Evolutionary conservation across 176 grass and related monocot species (phyloP), one percentile per base, ranked within the genome.

Genomic region (Pontederia paniculata): DNA sequence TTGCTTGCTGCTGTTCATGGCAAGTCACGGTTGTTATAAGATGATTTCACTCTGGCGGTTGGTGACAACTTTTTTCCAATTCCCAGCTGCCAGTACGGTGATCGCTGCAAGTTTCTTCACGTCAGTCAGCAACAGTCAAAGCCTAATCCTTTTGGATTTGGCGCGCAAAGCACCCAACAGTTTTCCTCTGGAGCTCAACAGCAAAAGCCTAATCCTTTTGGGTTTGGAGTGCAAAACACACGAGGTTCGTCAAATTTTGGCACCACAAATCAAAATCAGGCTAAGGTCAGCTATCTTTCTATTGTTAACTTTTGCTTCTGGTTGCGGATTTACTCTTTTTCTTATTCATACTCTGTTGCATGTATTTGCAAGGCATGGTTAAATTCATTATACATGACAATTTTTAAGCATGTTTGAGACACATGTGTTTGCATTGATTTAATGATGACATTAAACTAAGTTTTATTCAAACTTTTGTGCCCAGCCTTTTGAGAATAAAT

Each of bases 401-500:
- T 50, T 0, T 64, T 64, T 12, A n/a, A 0, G 42, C 12, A 21
- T 14, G n/a, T 5, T 54, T 41, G 10, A 9, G 19, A 22, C n/a
- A 37, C 43, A 2, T 67, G 43, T 54, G 12, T 12, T 64, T n/a
- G 17, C 10, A 9, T 15, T 25, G 53, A 53, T 12, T 67, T 53
- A 13, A 54, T 44, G 12, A 43, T 67, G 0, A 20, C 49, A 42
- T 52, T 17, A 42, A 66, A 43, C 11, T 52, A 52, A 52, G 15
- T 11, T 52, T 43, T 7, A 21, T 69, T 73, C 51, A 18, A 55
- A 75, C 55, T 23, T 70, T 52, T 21, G 20, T 21, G 48, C 70
- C 1, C 70, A 95, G 90, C 76, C 81, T 52, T 95, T 95, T 78
- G 81, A 95, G 48, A 97, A 97, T 76, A 89, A 89, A 48, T 89